These are phyloP conservation scores for Ajuga chamaepitys DNA, from an alignment of 257 asterid species.

Conservation along the genomic window DNA sequence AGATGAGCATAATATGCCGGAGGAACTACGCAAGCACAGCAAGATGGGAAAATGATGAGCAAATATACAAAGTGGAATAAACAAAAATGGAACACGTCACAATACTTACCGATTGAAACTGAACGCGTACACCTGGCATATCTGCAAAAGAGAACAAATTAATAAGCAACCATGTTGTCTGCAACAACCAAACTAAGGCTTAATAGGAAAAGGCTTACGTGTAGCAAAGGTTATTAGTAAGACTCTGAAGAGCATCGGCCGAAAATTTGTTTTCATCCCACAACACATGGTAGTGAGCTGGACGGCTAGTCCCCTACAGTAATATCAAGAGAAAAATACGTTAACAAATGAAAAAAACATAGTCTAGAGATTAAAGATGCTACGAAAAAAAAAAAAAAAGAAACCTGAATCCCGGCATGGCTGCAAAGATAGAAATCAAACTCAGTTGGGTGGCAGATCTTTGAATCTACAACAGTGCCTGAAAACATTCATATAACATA, in stretches of 20 bases:
- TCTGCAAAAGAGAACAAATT: slow-evolving; percentile 25
- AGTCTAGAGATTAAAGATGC: not conserved
- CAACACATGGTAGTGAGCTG: slow-evolving; percentile 90
- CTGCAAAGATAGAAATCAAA: slow-evolving; percentile 95
- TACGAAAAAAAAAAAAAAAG: not conserved
- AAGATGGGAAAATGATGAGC: not conserved
- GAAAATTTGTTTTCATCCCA: slow-evolving; percentile 94
- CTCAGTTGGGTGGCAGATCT: slow-evolving; percentile 94
- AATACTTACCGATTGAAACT: slow-evolving; percentile 74
- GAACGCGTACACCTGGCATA: slow-evolving; percentile 96
- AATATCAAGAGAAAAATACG: not conserved
- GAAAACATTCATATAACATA: slow-evolving; percentile 7
- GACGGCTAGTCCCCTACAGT: slow-evolving; percentile 75
- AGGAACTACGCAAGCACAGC: slow-evolving; percentile 45
- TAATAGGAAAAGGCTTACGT: slow-evolving; percentile 43
- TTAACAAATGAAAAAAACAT: not conserved
- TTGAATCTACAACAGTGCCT: slow-evolving; percentile 97
- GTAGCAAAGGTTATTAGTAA: slow-evolving; percentile 89
- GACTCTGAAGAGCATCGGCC: slow-evolving; percentile 74
- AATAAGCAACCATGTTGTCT: not conserved
- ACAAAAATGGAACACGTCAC: not conserved
- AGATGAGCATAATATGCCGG: slow-evolving; percentile 94
- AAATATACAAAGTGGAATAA: not conserved
- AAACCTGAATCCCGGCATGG: slow-evolving; percentile 95
- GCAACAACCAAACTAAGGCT: not conserved